A percentile compares a stretch with the other conserved stretches of the same genome.
These are phyloP conservation scores for Jimgerdemannia lactiflua DNA, from an alignment of 192 early-diverging fungal genomes.

Conservation along the genomic window DNA sequence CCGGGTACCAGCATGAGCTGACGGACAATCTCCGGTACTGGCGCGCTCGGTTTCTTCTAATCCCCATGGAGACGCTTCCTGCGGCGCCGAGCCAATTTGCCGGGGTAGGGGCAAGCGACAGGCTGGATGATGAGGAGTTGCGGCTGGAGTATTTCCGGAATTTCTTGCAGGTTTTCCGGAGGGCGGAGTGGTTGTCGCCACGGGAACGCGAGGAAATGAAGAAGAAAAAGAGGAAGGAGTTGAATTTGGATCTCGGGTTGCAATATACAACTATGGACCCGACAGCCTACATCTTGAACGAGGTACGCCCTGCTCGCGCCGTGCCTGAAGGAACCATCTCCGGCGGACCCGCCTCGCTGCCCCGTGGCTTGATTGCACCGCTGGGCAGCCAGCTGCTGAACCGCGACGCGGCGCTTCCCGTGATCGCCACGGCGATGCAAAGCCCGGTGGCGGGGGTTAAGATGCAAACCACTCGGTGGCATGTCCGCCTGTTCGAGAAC, in stretches of 20 bases:
- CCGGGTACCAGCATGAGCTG: slow-evolving; percentile 80
- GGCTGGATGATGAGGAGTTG: slow-evolving; percentile 84
- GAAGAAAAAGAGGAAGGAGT: slow-evolving; percentile 33
- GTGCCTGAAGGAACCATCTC: background rate
- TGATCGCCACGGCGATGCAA: slow-evolving; percentile 70
- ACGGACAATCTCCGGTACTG: slow-evolving; percentile 80
- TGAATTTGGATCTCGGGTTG: slow-evolving; percentile 25
- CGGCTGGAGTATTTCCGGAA: slow-evolving; percentile 81
- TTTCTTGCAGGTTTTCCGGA: slow-evolving; percentile 82
- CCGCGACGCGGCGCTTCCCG: slow-evolving; percentile 37
- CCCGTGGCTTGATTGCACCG: background rate
- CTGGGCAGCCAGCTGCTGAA: slow-evolving; percentile 4
- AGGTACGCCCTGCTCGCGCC: background rate
- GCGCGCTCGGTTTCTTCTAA: slow-evolving; percentile 86
- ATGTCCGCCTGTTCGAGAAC: slow-evolving; percentile 66
- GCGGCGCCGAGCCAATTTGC: slow-evolving; percentile 10
- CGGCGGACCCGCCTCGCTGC: background rate
- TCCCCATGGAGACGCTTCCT: slow-evolving; percentile 71
- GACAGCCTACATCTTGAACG: slow-evolving; percentile 24
- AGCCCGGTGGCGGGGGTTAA: slow-evolving; percentile 62
- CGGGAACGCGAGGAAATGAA: slow-evolving; percentile 33
- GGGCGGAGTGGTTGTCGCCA: slow-evolving; percentile 48
- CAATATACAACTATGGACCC: slow-evolving; percentile 37
- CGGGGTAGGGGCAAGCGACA: too few relatives aligned
- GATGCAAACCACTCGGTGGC: slow-evolving; percentile 83